Base-by-base conservation (phyloP, 306 rosid species). In the Sicyos edulis region DNA sequence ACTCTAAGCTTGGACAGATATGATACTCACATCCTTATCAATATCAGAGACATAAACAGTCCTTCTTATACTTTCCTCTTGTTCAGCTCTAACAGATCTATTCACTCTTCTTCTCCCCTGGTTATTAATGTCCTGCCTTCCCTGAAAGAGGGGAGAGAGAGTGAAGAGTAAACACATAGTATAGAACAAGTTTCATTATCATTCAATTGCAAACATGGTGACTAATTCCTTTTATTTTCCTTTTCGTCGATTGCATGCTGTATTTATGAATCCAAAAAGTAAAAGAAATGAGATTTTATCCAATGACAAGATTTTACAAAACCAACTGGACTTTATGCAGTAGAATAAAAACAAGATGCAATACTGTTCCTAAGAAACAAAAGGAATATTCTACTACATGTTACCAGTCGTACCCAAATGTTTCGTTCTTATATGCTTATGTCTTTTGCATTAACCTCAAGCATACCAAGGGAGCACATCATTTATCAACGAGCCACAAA, bases 21-120 rank as follows among this genome's bases (percentile, higher is more conserved):
- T 3, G 57, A 15, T 47, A 54, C 88, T 81, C 79, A 92, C 98
- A 80, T 90, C 96, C 82, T 90, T 96, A 85, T 92, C 96, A 53
- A 92, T 88, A 79, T 92, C 96, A 81, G 98, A 92, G 69, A 92
- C 98, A 84, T 92, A 92, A 22, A 92, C 96, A 0, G 98, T 92
- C 83, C 98, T 84, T 66, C 90, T 83, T 78, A 90, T 69, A 72
- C 96, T 90, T 73, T 85, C 91, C 76, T 90, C 98, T 74, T 92
- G 81, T 68, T 92, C 91, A 79, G 96, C 96, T 84, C 89, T 92
- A 40, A 80, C 78, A 34, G 89, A 73, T 79, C 96, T 82, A 71
- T 84, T 88, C 79, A 84, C 21, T 86, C 96, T 90, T 84, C 96
- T 84, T 80, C 84, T 88, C 78, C 96, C 96, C 76, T 85, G 96